Evolutionary conservation across 805 yeast species (phyloP).

Genomic region (Saturnispora ahearnii): DNA sequence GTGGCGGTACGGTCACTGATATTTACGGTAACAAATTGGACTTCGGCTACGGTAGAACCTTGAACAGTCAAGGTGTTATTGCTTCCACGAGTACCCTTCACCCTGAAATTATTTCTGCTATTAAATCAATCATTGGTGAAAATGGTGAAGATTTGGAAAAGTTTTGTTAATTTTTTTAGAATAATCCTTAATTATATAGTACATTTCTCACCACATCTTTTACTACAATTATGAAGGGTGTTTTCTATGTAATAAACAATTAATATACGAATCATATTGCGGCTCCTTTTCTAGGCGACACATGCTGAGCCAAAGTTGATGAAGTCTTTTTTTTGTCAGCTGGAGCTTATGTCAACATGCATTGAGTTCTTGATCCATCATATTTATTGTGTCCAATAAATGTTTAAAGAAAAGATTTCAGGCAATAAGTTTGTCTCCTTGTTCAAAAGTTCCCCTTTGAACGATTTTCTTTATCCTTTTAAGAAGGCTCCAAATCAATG

Average conservation of each 20-base stretch:
- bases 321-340: too few species aligned
- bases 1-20: conserved; percentile 89
- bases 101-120: conserved; percentile 40
- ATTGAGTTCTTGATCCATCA: not conserved
- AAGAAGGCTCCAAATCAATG: conserved; percentile 80
- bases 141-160: conserved; percentile 26
- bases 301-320: too few species aligned
- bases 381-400: not conserved
- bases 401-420: not conserved
- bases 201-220: not conserved
- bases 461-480: conserved; percentile 71
- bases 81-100: conserved; percentile 57
- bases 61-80: conserved; percentile 84
- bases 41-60: conserved; percentile 78
- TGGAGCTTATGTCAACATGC: too few species aligned
- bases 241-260: not conserved
- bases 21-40: conserved; percentile 65
- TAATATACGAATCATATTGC: too few species aligned
- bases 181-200: not conserved
- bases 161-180: conserved; percentile 10
- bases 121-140: conserved; percentile 30
- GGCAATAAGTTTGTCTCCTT: conserved; percentile 23
- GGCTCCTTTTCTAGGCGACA: too few species aligned
- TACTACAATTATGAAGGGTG: not conserved
- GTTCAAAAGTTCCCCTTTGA: conserved; percentile 50